Evolutionary conservation across 495 filamentous ascomycete genomes (phyloP), one percentile per base, ranked within the genome.

Genomic region (Alectoria sarmentosa): DNA sequence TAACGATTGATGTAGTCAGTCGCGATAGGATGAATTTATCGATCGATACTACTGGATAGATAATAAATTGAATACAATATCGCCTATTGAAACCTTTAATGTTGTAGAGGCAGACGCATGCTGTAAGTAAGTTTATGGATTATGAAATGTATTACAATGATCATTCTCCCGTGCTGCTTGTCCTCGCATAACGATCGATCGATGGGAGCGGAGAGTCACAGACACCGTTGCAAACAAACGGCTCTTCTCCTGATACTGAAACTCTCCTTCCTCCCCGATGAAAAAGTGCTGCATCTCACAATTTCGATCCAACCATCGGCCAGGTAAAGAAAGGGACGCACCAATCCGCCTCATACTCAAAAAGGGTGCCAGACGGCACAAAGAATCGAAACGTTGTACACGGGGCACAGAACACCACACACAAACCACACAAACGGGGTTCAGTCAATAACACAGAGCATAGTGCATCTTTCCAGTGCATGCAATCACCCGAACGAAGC

Each of bases 31-130:
- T 0, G 15, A 11, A 26, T n/a, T n/a, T n/a, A n/a, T n/a, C 1
- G n/a, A 26, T 48, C n/a, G 14, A 52, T 30, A 26, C 48, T 28
- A 52, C 48, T 52, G 48, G 48, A 52, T 52, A 52, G 48, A 30
- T 52, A 52, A 13, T 15, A 13, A 26, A 21, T n/a, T 41, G 36
- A 41, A 15, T 41, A 41, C 2, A 48, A 30, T 52, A 13, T 26
- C 30, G 11, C 19, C 46, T 48, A 26, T 48, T 48, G 23, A 48
- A 48, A 48, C 4, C 0, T 46, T 21, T 44, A 44, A 0, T n/a
- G n/a, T n/a, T 44, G 42, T 44, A 44, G 19, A 44, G 9, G 21
- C 8, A 8, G 19, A n/a, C n/a, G 42, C 42, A 41, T 41, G 11
- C 17, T 48, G n/a, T 26, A n/a, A 6, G 19, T 9, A n/a, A n/a